Base-by-base conservation (phyloP, 1,284 basidiomycete species). In the Anthracocystis walkeri region DNA sequence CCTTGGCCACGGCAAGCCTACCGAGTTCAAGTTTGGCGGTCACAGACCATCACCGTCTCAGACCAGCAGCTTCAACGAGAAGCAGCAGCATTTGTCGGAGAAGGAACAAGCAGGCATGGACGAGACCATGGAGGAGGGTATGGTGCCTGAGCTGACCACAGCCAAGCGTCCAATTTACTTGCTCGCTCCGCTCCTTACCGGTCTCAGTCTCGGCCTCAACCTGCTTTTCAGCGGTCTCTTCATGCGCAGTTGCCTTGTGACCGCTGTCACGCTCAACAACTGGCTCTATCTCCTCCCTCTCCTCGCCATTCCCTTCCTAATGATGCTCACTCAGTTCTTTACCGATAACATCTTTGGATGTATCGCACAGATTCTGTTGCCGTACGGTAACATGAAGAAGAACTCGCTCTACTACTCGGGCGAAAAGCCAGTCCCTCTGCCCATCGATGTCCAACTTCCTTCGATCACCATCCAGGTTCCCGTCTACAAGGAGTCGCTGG, bases 381-480 rank as follows among this genome's bases (percentile, higher is more conserved):
- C 91, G 12, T 90, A 92, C 59, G 89, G 91, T 4, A 91, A 92
- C 75, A 91, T 90, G 82, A 42, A 61, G 50, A 52, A 58, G 45
- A 58, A 76, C 68, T 85, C 85, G 84, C 86, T 85, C 83, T 87
- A 85, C 85, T 82, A 65, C 84, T 87, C 74, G 84, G 86, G 80
- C 77, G 86, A 68, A 74, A 84, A 72, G 84, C 85, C 69, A 77
- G 83, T 87, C 86, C 35, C 92, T 92, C 82, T 87, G 87, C 35
- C 92, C 92, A 86, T 90, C 89, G 87, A 91, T 20, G 91, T 92
- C n/a, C 29, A 44, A 29, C 87, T 93, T 2, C 92, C 92, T 3
- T 92, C 92, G 76, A 87, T 93, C 64, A 91, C 92, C 0, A 88
- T 92, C 60, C 90, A 92, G 79, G 89, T 93, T 87, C 92, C 92